These are phyloP conservation scores for Dictyostelium brefeldianum DNA, from an alignment of 78 protist genomes.

Conservation along the genomic window DNA sequence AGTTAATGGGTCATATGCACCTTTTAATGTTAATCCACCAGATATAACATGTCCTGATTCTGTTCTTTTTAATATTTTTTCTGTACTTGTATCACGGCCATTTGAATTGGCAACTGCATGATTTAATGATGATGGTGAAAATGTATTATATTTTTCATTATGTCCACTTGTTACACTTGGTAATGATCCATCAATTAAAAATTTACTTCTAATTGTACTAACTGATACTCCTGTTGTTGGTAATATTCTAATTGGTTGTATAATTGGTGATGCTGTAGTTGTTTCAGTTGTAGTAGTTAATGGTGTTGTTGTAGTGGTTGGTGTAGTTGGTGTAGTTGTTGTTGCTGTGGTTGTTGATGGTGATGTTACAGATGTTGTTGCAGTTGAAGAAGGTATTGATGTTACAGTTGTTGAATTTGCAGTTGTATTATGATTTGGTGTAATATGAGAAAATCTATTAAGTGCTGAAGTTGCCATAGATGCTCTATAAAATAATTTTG, in stretches of 20 bases:
- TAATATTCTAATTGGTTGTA: not conserved
- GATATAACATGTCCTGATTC: conserved; percentile 21
- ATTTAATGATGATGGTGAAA: not conserved
- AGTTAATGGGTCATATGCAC: not conserved
- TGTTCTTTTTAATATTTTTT: conserved; percentile 31
- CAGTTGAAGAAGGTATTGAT: not conserved
- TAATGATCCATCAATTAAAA: not conserved
- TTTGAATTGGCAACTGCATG: not conserved
- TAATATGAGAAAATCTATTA: conserved; percentile 38
- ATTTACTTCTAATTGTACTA: conserved; percentile 16
- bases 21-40: conserved; percentile 23
- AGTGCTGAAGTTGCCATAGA: not conserved
- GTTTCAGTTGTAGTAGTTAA: not conserved
- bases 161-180: not conserved
- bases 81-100: not conserved
- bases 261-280: not conserved
- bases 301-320: not conserved
- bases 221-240: conserved; percentile 44
- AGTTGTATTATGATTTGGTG: not conserved
- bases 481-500: conserved; percentile 7
- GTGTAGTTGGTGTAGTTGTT: not conserved
- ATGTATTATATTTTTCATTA: not conserved
- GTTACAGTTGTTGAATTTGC: not conserved
- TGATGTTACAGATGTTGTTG: not conserved
- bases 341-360: not conserved